These are phyloP conservation scores for Penicillium canescens DNA, from an alignment of 495 filamentous ascomycete genomes.

Conservation along the genomic window DNA sequence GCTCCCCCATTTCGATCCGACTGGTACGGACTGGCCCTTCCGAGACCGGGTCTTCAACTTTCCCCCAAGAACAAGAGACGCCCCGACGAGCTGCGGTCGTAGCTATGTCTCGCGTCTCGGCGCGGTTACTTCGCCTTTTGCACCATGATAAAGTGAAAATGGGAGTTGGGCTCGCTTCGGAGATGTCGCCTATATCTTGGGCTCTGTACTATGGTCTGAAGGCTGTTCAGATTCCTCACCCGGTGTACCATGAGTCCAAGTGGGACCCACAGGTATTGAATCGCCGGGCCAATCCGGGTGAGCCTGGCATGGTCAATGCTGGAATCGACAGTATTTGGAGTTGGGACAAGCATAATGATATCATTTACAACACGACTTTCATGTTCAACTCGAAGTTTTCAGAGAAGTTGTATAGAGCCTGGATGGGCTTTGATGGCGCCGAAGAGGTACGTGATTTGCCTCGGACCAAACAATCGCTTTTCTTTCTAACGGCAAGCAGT, in stretches of 20 bases:
- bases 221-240: conserved; percentile 41
- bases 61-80: conserved; percentile 45
- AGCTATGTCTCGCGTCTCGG: conserved; percentile 60
- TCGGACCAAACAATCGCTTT: background rate
- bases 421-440: conserved; percentile 58
- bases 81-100: conserved; percentile 65
- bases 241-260: conserved; percentile 62
- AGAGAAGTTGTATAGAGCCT: conserved; percentile 59
- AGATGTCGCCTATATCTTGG: conserved; percentile 66
- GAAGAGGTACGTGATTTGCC: conserved; percentile 25
- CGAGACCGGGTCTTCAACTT: conserved; percentile 54
- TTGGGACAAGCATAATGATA: conserved; percentile 18
- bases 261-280: conserved; percentile 58
- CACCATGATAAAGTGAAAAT: conserved; percentile 39
- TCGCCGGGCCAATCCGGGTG: conserved; percentile 61
- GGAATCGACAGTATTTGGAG: conserved; percentile 19
- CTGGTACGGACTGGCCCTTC: conserved; percentile 58
- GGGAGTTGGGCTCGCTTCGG: conserved; percentile 62
- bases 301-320: conserved; percentile 13
- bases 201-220: conserved; percentile 71
- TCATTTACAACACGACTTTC: conserved; percentile 15
- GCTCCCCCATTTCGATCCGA: conserved; percentile 65
- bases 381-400: conserved; percentile 51
- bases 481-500: conserved; percentile 25
- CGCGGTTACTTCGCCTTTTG: conserved; percentile 62